phyloP scores from a whole-genome alignment of 106 monocot species.

The Allium cepa region DNA sequence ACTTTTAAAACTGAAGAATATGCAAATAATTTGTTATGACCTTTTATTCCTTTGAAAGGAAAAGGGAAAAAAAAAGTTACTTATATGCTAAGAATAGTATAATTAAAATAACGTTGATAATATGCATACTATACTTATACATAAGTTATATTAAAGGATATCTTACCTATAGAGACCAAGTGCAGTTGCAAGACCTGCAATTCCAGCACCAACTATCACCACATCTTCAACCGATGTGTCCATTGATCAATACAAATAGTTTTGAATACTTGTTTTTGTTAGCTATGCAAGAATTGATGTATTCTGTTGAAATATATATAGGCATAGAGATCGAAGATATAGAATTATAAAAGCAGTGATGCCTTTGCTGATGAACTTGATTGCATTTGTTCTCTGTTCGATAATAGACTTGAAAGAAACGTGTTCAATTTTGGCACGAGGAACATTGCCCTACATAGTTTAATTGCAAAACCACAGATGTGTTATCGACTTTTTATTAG shows the following conservation, averaged over 20 bases:
- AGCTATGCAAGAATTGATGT: background rate
- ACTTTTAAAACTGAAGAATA: too few species aligned
- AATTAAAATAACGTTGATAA: too few species aligned
- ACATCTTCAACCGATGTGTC: conserved; percentile 1
- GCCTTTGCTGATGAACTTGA: background rate
- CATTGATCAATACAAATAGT: background rate
- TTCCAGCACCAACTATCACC: conserved; percentile 15
- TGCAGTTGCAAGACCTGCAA: conserved; percentile 10
- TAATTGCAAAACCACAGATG: background rate
- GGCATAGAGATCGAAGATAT: background rate
- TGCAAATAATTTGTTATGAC: too few species aligned
- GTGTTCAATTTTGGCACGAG: background rate
- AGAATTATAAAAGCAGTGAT: background rate
- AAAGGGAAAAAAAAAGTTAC: too few species aligned
- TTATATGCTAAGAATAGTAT: too few species aligned
- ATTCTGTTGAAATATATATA: background rate
- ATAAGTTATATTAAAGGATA: background rate
- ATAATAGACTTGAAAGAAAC: background rate
- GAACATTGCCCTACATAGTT: background rate
- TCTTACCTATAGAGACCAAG: conserved; percentile 14
- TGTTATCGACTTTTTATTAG: background rate
- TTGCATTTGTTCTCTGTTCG: too few species aligned
- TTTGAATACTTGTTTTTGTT: background rate
- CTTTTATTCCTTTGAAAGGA: too few species aligned
- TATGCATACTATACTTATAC: background rate